These are phyloP conservation scores for Penicillium odoratum DNA, from an alignment of 495 filamentous ascomycete species.

Conservation along the genomic window DNA sequence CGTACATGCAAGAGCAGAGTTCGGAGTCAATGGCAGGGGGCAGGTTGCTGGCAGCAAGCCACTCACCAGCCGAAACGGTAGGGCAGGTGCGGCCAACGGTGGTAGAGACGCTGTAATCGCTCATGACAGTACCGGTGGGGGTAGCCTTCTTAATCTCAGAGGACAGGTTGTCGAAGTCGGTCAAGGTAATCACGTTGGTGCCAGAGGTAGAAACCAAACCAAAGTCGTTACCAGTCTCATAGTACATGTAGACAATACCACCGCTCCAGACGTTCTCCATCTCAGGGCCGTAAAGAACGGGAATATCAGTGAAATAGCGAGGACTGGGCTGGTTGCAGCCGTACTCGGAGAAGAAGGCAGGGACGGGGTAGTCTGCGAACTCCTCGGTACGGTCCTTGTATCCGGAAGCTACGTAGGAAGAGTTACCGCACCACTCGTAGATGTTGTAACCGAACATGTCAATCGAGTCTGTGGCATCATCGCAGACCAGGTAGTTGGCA, in stretches of 20 bases:
- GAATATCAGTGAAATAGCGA: constrained; percentile 83
- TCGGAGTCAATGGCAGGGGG: constrained; percentile 78
- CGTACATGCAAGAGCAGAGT: constrained; percentile 85
- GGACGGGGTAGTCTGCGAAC: constrained; percentile 84
- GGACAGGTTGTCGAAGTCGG: constrained; percentile 76
- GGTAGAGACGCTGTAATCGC: constrained; percentile 64
- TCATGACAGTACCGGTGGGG: constrained; percentile 63
- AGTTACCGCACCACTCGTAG: constrained; percentile 96
- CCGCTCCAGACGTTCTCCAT: constrained; percentile 91
- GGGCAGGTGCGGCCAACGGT: constrained; percentile 76
- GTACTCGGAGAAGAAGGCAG: constrained; percentile 98
- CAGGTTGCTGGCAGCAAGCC: constrained; percentile 71
- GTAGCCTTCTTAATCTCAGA: constrained; percentile 66
- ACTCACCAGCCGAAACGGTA: constrained; percentile 52
- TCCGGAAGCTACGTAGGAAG: constrained; percentile 68
- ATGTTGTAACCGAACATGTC: constrained; percentile 99
- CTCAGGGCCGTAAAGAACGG: constrained; percentile 71
- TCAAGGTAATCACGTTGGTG: constrained; percentile 55
- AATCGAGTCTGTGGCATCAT: constrained; percentile 63
- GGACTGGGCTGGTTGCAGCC: constrained; percentile 82
- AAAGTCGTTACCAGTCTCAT: constrained; percentile 86
- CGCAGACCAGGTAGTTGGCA: constrained; percentile 92
- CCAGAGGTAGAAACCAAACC: constrained; percentile 72
- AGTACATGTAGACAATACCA: constrained; percentile 98
- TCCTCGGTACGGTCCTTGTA: constrained; percentile 79